Evolutionary conservation across 1,284 basidiomycete genomes (phyloP), one percentile per base, ranked within the genome.

Genomic region (Ceratobasidium theobromae): DNA sequence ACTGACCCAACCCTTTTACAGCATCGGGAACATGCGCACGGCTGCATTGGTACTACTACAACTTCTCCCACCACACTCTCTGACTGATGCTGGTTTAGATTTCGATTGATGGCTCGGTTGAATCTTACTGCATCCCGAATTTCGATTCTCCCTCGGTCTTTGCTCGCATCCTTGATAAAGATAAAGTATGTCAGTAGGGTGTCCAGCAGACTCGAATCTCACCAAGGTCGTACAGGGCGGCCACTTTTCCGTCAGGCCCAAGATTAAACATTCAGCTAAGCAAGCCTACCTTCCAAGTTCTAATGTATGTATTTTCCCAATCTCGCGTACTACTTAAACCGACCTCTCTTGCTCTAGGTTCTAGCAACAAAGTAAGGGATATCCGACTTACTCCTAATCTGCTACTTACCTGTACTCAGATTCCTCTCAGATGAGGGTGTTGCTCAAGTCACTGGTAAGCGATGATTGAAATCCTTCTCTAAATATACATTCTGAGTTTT

Each of bases 61-160:
- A 18, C 30, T 66, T 21, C 21, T 51, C 33, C 30, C 21, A n/a
- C 48, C 11, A 55, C 53, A 51, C 53, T 33, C 25, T 28, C 53
- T 27, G 49, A 45, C 62, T 69, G 33, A 52, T 58, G n/a, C 23
- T 30, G 4, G 51, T 35, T 40, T 48, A 60, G 67, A 53, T 65
- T 49, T 62, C 28, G 9, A 43, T 28, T 18, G 52, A 43, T 46
- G 25, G 43, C 45, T n/a, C 69, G 89, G 88, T 93, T 70, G 89
- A 95, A 74, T 91, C 89, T 71, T 93, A 95, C 75, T 96, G 93
- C 72, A 82, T 95, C 11, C 94, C 94, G 1, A 83, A 95, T 79
- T 97, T 97, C 74, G 94, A 97, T 76, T 95, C 91, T 3, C 93
- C 93, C 6, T 89, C 88, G 12, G 81, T 97, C 38, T 97, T 96